Conservation (phyloP, 2,329 filamentous ascomycete genomes). For the Fusarium sp. region DNA sequence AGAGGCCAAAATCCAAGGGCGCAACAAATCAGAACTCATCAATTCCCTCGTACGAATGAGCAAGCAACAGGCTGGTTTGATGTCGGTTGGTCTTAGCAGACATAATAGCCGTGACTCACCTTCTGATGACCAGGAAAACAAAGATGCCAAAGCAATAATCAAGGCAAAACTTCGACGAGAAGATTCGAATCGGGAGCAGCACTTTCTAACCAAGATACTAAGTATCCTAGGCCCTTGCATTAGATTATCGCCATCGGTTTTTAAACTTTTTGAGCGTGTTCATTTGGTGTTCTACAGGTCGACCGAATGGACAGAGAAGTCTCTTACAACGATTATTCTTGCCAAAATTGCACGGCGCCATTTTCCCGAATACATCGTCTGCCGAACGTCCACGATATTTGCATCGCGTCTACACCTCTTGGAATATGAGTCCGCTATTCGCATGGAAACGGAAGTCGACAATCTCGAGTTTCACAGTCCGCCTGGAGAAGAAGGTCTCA, state of each 20-base stretch:
- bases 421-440: conserved; percentile 89
- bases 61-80: conserved; percentile 79
- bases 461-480: conserved; percentile 83
- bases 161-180: conserved; percentile 42
- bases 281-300: conserved; percentile 97
- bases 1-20: conserved; percentile 86
- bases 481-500: conserved; percentile 71
- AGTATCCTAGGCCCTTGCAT: conserved; percentile 84
- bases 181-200: conserved; percentile 72
- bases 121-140: conserved; percentile 57
- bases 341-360: conserved; percentile 88
- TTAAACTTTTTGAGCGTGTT: conserved; percentile 90
- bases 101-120: conserved; percentile 69
- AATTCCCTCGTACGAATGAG: conserved; percentile 79
- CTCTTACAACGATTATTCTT: conserved; percentile 91
- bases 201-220: conserved; percentile 83
- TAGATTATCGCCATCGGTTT: conserved; percentile 75
- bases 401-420: conserved; percentile 77
- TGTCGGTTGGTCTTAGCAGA: conserved; percentile 73
- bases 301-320: conserved; percentile 97
- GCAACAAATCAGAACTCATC: conserved; percentile 85
- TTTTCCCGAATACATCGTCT: conserved; percentile 92
- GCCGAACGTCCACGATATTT: conserved; percentile 90
- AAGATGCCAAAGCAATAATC: conserved; percentile 15
- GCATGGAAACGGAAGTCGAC: conserved; percentile 84